Evolutionary conservation across 345 rosid species (phyloP).

Genomic region (Mallotus nudiflorus): DNA sequence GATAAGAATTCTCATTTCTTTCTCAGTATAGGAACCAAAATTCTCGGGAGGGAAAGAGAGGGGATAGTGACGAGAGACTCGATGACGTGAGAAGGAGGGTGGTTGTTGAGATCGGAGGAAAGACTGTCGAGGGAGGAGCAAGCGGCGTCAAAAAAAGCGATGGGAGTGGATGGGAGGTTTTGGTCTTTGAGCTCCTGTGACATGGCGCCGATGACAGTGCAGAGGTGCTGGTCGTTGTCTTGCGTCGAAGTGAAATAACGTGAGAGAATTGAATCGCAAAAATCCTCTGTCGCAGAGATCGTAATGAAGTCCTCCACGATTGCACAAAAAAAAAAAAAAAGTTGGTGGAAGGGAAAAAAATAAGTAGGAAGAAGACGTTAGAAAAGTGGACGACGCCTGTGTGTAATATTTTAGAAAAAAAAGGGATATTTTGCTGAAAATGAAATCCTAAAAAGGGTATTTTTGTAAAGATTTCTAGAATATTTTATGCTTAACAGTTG

Average conservation of each 20-base stretch:
- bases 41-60: constrained; percentile 56
- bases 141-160: constrained; percentile 69
- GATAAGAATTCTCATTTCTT: constrained; percentile 56
- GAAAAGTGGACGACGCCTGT: too few species aligned
- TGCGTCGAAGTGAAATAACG: constrained; percentile 49
- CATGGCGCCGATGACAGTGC: constrained; percentile 67
- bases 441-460: too few species aligned
- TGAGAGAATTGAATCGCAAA: constrained; percentile 55
- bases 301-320: constrained; percentile 19
- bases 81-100: constrained; percentile 42
- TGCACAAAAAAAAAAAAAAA: too few species aligned
- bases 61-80: constrained; percentile 59
- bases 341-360: too few species aligned
- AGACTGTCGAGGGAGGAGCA: constrained; percentile 62
- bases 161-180: constrained; percentile 52
- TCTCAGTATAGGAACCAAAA: constrained; percentile 45
- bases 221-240: constrained; percentile 62
- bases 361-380: too few species aligned
- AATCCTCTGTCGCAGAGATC: constrained; percentile 31
- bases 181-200: constrained; percentile 73
- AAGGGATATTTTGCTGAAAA: too few species aligned
- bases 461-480: too few species aligned
- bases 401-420: too few species aligned
- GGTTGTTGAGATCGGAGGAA: constrained; percentile 32
- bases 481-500: too few species aligned